Percentiles rank a stretch among this genome's conserved stretches.
Evolutionary conservation across 495 filamentous ascomycete genomes (phyloP).

Genomic region (Elasticomyces elasticus): DNA sequence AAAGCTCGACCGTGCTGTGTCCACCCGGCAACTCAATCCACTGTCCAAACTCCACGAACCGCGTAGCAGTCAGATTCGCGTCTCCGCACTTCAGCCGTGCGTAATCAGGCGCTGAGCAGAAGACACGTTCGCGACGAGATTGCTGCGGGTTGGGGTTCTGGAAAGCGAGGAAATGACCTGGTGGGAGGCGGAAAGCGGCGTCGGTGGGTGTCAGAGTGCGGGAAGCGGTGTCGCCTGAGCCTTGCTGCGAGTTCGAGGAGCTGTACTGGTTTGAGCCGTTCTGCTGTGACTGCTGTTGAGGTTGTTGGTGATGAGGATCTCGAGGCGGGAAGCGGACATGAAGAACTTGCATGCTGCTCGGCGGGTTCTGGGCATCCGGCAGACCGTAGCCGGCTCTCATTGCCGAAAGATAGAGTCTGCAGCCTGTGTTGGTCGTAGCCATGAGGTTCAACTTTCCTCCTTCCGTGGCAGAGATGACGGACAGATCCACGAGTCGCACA

Average conservation of each 20-base stretch:
- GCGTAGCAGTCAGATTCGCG: conserved; percentile 28
- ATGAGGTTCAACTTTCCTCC: conserved; percentile 78
- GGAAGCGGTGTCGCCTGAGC: conserved; percentile 32
- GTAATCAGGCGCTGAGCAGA: conserved; percentile 78
- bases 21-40: conserved; percentile 53
- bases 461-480: conserved; percentile 69
- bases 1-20: conserved; percentile 40
- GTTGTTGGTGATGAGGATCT: conserved; percentile 22
- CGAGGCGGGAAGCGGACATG: conserved; percentile 85
- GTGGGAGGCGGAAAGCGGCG: conserved; percentile 52
- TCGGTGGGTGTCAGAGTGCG: conserved; percentile 19
- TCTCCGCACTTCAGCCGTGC: conserved; percentile 55
- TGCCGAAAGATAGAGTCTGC: conserved; percentile 83
- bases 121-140: conserved; percentile 41
- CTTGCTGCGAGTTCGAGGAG: conserved; percentile 7
- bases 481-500: conserved; percentile 67
- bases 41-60: conserved; percentile 58
- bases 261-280: conserved; percentile 13
- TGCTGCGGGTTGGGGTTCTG: background rate
- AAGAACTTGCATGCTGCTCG: conserved; percentile 93
- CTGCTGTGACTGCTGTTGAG: background rate
- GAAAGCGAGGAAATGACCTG: conserved; percentile 59
- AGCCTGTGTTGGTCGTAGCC: conserved; percentile 81
- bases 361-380: conserved; percentile 47
- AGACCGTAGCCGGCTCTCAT: conserved; percentile 59